A percentile compares a stretch with the other conserved stretches of the same genome.
Evolutionary conservation across 1,284 basidiomycete genomes (phyloP).

Genomic region (Farysia itapuensis): DNA sequence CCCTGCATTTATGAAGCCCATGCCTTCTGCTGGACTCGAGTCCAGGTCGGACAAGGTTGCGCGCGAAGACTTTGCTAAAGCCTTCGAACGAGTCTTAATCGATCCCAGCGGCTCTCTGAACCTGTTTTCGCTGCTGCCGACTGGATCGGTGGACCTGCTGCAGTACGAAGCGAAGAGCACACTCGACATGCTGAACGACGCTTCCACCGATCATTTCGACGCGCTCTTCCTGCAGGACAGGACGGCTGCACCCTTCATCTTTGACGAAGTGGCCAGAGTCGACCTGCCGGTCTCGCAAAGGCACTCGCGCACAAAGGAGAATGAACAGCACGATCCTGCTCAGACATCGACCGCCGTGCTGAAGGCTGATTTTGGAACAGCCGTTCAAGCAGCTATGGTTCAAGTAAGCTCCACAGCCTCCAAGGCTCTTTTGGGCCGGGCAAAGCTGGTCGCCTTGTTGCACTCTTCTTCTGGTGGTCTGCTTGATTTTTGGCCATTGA

Average conservation of each 20-base stretch:
- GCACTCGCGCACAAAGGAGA: not conserved
- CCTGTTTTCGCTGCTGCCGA: slow-evolving; percentile 64
- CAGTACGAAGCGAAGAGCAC: slow-evolving; percentile 57
- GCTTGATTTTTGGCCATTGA: slow-evolving; percentile 29
- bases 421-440: slow-evolving; percentile 21
- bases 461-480: slow-evolving; percentile 27
- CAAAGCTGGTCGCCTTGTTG: slow-evolving; percentile 34
- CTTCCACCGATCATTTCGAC: slow-evolving; percentile 70
- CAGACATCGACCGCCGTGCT: slow-evolving; percentile 13
- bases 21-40: slow-evolving; percentile 42
- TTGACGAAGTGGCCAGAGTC: slow-evolving; percentile 59
- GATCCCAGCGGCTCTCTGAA: slow-evolving; percentile 81
- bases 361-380: slow-evolving; percentile 37
- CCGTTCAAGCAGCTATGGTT: slow-evolving; percentile 31
- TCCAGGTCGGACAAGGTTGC: slow-evolving; percentile 53
- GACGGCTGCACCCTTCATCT: slow-evolving; percentile 49
- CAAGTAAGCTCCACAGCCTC: slow-evolving; percentile 44
- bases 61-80: slow-evolving; percentile 53
- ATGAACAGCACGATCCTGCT: not conserved
- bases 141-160: slow-evolving; percentile 71
- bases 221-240: slow-evolving; percentile 69
- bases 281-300: slow-evolving; percentile 19
- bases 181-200: slow-evolving; percentile 53
- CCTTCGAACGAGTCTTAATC: slow-evolving; percentile 67
- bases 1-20: slow-evolving; percentile 68